Percentiles rank a stretch among this genome's conserved stretches.
phyloP scores from a whole-genome alignment of 1,139 yeast species.

The Saccharomyces hybrid region DNA sequence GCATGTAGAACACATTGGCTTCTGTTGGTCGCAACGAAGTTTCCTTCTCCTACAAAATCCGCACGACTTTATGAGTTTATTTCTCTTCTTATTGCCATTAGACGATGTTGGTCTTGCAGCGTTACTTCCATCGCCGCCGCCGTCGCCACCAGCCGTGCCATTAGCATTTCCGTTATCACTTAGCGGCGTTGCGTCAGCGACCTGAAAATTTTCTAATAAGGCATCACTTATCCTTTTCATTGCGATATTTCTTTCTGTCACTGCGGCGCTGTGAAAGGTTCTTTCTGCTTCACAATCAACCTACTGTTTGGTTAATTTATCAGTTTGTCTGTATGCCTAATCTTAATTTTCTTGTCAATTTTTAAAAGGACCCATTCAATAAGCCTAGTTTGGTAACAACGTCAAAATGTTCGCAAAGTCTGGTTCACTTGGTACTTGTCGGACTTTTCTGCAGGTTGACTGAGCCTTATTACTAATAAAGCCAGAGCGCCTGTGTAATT shows the following conservation, averaged over 20 bases:
- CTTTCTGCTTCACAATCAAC: not conserved
- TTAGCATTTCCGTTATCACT: not conserved
- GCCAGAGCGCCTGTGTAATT: not conserved
- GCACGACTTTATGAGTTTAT: constrained; percentile 29
- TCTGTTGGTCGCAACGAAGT: constrained; percentile 28
- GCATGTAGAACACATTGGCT: constrained; percentile 26
- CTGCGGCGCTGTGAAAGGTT: not conserved
- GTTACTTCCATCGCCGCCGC: not conserved
- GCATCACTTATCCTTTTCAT: not conserved
- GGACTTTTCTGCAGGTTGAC: not conserved
- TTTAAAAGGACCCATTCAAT: not conserved
- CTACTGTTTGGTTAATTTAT: not conserved
- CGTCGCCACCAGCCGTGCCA: not conserved
- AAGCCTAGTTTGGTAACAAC: not conserved
- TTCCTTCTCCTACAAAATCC: constrained; percentile 28
- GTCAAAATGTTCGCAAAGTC: not conserved
- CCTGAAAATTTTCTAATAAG: not conserved
- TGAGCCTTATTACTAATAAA: not conserved
- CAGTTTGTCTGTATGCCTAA: not conserved
- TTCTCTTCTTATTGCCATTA: constrained; percentile 10
- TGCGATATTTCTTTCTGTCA: not conserved
- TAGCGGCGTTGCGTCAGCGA: not conserved
- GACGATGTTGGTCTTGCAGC: not conserved
- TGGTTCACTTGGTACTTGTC: not conserved
- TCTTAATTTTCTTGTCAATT: not conserved